Base-by-base conservation (phyloP, 1,139 yeast species). In the Yamadazyma atmosphaerica region DNA sequence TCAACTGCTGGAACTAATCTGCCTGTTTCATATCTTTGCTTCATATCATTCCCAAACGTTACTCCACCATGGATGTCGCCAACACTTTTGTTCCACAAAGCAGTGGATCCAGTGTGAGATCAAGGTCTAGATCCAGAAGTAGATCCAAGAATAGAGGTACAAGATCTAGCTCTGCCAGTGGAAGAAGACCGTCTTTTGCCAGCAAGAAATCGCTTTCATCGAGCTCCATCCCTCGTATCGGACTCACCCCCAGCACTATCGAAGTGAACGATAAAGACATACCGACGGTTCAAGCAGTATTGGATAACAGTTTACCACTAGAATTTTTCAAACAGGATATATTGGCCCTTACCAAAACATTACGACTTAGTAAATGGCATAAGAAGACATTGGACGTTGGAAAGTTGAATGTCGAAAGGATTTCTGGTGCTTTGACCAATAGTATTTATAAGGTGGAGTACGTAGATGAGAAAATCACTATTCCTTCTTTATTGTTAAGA, bases 361-460 rank as follows among this genome's bases (percentile, higher is more conserved):
- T 92, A 43, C 72, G 72, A 41, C 78, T 92, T 37, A 77, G 88
- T 34, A 83, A 85, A 59, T 92, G 98, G 98, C 79, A 79, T 50
- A 68, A 68, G 44, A 61, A 68, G 36, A 64, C 58, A 31, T 50
- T 74, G 54, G 38, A 56, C 17, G 69, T 69, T 17, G 60, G 83
- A 16, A 73, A 72, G 41, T 54, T 90, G 38, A 63, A 61, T 14
- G 64, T 72, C 14, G 55, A 51, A 33, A 74, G 96, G 49, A 86
- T 92, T 37, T 79, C 87, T 21, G 98, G 98, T 10, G 98, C 98
- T 0, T 72, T 92, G 58, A 92, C 98, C 19, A 92, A 92, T 58
- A 85, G 94, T 21, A 86, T 92, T 39, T 89, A 86, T 60, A 80
- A 81, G 50, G 74, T 89, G 5, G 72, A 73, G 39, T 76, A 68